phyloP scores from a whole-genome alignment of 371 early-diverging fungal species.

The Paraphysoderma sedebokerense region DNA sequence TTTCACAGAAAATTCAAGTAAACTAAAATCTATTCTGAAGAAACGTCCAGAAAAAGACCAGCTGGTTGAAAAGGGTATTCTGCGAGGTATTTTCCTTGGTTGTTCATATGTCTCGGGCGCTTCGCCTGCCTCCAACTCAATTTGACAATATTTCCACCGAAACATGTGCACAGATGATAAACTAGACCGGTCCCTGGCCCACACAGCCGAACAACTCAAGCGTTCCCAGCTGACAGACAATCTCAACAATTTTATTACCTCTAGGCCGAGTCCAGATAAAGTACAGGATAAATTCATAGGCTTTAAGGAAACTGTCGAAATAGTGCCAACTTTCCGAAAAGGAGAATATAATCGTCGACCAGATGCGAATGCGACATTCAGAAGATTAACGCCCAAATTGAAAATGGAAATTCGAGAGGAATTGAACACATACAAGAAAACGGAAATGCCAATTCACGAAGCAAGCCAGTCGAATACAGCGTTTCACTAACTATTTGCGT shows the following conservation, averaged over 20 bases:
- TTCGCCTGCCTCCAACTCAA: background rate
- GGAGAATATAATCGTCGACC: constrained; percentile 40
- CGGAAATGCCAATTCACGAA: constrained; percentile 46
- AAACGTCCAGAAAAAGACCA: constrained; percentile 5
- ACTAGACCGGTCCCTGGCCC: background rate
- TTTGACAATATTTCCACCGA: background rate
- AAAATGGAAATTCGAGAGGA: constrained; percentile 43
- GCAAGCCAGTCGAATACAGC: constrained; percentile 23
- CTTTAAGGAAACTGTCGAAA: constrained; percentile 19
- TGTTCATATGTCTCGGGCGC: background rate
- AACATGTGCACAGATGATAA: background rate
- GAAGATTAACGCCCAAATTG: constrained; percentile 37
- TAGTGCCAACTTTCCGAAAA: constrained; percentile 39
- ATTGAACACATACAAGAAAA: constrained; percentile 39
- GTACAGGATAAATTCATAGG: background rate
- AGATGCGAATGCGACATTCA: constrained; percentile 38
- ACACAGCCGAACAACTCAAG: background rate
- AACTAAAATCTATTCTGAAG: constrained; percentile 2
- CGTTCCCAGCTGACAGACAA: background rate
- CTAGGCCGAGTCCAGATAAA: background rate
- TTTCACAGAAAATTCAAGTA: background rate
- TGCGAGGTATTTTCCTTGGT: background rate
- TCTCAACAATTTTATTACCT: background rate
- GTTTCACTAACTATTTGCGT: constrained; percentile 9
- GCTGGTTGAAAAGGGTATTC: constrained; percentile 6